A percentile compares a stretch with the other conserved stretches of the same genome.
These are phyloP conservation scores for Paspalum vaginatum DNA, from an alignment of 176 grass and related monocot genomes.

Conservation along the genomic window DNA sequence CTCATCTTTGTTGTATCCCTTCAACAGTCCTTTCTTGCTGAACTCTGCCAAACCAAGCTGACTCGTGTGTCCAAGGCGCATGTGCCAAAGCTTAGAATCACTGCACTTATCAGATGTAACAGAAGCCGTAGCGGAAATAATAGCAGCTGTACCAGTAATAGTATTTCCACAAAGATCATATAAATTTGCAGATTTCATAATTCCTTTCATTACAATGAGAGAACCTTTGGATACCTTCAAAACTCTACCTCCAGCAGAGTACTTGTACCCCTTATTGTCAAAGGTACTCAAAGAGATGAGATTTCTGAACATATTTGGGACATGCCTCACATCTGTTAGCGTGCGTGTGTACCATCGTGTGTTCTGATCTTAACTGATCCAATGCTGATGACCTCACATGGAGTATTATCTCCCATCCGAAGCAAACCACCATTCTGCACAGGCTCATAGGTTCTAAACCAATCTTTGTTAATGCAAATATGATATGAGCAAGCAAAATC, in stretches of 20 bases:
- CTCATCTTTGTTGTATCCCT: too few species aligned
- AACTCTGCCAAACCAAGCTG: too few species aligned
- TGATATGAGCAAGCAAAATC: neutral
- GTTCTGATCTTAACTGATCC: neutral
- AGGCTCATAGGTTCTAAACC: neutral
- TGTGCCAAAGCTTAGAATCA: too few species aligned
- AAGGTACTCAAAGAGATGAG: slow-evolving; percentile 24
- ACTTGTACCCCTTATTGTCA: too few species aligned
- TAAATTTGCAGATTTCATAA: neutral
- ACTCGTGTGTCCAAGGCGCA: too few species aligned
- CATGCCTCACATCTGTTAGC: neutral
- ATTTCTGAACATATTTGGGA: neutral
- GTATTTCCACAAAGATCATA: too few species aligned
- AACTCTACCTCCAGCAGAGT: neutral
- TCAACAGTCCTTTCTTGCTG: too few species aligned
- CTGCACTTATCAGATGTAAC: too few species aligned
- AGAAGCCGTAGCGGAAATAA: too few species aligned
- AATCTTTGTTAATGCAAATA: neutral
- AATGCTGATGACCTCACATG: neutral
- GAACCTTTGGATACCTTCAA: neutral
- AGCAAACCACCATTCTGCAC: neutral
- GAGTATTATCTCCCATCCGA: neutral
- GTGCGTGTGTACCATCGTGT: neutral
- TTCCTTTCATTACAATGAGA: neutral
- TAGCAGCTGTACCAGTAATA: too few species aligned